A percentile compares a stretch with the other conserved stretches of the same genome.
These are phyloP conservation scores for Dalechampia spathulata DNA, from an alignment of 441 rosid species.

Conservation along the genomic window DNA sequence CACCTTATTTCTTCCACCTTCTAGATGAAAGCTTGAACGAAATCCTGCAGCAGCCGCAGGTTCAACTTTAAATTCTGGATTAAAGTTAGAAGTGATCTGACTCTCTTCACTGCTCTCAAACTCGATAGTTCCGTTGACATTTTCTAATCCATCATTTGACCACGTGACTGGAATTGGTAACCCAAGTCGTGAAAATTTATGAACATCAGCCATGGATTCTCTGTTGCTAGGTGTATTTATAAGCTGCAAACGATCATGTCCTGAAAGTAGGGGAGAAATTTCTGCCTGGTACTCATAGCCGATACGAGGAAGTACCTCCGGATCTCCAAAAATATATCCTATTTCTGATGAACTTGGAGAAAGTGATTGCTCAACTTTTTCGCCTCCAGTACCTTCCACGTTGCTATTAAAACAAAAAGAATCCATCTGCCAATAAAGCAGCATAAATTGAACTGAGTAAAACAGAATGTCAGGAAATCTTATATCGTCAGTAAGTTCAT, in stretches of 20 bases:
- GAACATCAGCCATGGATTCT: background rate
- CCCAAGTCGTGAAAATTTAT: conserved; percentile 8
- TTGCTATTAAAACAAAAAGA: background rate
- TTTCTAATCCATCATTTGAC: conserved; percentile 11
- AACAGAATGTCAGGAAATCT: background rate
- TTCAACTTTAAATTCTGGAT: conserved; percentile 18
- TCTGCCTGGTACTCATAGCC: conserved; percentile 31
- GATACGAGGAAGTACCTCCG: conserved; percentile 22
- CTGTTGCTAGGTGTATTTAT: background rate
- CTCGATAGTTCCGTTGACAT: conserved; percentile 11
- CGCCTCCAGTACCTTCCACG: conserved; percentile 8
- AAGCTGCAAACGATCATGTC: conserved; percentile 6
- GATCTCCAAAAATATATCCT: conserved; percentile 21
- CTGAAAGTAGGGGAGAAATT: conserved; percentile 21
- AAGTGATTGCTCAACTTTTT: conserved; percentile 4
- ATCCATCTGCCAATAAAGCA: conserved; percentile 12
- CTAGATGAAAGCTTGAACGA: background rate
- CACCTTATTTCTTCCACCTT: conserved; percentile 3
- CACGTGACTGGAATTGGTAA: conserved; percentile 18
- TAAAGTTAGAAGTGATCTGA: conserved; percentile 10
- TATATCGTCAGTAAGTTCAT: background rate
- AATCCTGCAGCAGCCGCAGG: conserved; percentile 6
- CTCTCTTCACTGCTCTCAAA: conserved; percentile 17
- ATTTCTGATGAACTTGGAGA: conserved; percentile 8
- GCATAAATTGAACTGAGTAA: background rate